Percentiles rank a stretch among this genome's conserved stretches.
phyloP scores from a whole-genome alignment of 345 rosid genomes.

The Heritiera littoralis region DNA sequence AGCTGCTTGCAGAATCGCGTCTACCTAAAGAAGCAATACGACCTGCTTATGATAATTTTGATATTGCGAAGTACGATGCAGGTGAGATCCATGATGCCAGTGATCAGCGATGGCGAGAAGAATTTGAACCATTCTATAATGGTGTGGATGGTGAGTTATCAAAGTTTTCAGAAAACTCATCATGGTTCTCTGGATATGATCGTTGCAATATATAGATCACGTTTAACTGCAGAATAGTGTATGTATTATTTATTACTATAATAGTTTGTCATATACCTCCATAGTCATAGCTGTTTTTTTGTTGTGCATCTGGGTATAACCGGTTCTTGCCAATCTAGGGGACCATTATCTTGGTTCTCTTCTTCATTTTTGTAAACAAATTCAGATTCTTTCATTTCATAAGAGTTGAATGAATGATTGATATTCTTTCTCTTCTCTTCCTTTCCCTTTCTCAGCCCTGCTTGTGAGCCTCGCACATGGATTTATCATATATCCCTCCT shows the following conservation, averaged over 20 bases:
- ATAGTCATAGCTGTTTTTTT: slow-evolving; percentile 16
- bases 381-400: slow-evolving; percentile 33
- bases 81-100: slow-evolving; percentile 43
- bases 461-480: not conserved
- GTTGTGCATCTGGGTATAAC: slow-evolving; percentile 7
- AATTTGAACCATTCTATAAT: slow-evolving; percentile 56
- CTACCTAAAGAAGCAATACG: slow-evolving; percentile 44
- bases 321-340: slow-evolving; percentile 26
- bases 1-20: slow-evolving; percentile 49
- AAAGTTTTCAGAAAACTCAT: slow-evolving; percentile 60
- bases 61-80: slow-evolving; percentile 48
- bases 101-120: slow-evolving; percentile 72
- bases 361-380: slow-evolving; percentile 28
- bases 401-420: slow-evolving; percentile 36
- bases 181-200: slow-evolving; percentile 93
- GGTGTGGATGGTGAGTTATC: slow-evolving; percentile 57
- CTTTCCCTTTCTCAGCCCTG: too few species aligned
- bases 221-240: slow-evolving; percentile 17
- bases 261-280: slow-evolving; percentile 28
- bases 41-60: slow-evolving; percentile 36
- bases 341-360: slow-evolving; percentile 35
- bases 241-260: slow-evolving; percentile 28
- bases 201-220: slow-evolving; percentile 74
- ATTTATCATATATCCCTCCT: not conserved
- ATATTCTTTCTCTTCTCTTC: slow-evolving; percentile 19